phyloP scores from a whole-genome alignment of 257 asterid genomes.

The Verbena officinalis region DNA sequence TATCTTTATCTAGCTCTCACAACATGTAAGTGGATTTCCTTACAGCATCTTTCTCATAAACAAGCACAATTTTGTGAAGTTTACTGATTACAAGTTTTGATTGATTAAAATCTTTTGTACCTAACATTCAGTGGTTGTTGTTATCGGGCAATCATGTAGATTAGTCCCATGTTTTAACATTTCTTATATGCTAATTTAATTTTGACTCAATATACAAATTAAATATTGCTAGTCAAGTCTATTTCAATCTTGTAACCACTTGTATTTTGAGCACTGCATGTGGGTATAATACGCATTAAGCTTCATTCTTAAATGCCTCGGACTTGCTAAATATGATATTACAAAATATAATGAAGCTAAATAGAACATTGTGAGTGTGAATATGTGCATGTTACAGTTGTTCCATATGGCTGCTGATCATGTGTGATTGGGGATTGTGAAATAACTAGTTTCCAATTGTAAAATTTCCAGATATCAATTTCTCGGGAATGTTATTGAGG shows the following conservation, averaged over 20 bases:
- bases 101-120: slow-evolving; percentile 11
- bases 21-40: slow-evolving; percentile 57
- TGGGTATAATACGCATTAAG: not conserved
- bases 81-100: too few relatives aligned
- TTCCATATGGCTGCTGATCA: not conserved
- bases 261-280: not conserved
- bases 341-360: not conserved
- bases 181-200: not conserved
- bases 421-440: not conserved
- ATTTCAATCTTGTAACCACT: not conserved
- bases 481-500: not conserved
- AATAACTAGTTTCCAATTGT: not conserved
- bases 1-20: slow-evolving; percentile 84
- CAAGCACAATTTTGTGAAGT: too few relatives aligned
- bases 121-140: slow-evolving; percentile 22
- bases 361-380: not conserved
- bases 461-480: not conserved
- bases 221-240: not conserved
- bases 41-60: too few relatives aligned
- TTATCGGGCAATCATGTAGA: slow-evolving; percentile 20
- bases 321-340: not conserved
- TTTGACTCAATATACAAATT: not conserved
- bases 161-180: slow-evolving; percentile 18
- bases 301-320: not conserved
- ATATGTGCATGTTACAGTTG: not conserved